Base-by-base conservation (phyloP, 2,329 filamentous ascomycete genomes). In the Arachnomyces sp. region DNA sequence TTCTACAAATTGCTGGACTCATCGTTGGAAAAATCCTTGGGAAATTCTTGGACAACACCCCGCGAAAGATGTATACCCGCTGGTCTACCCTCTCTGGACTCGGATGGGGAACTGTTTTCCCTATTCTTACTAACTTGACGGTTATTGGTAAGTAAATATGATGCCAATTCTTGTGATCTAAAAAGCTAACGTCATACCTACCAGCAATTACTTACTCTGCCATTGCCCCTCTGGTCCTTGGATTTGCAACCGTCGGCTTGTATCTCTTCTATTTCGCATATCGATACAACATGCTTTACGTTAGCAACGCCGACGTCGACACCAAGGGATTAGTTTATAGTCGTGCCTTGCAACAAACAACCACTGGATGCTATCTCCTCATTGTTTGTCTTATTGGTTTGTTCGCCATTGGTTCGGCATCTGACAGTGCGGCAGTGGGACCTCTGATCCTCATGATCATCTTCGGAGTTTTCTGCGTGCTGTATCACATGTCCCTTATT, bases 221-320 rank as follows among this genome's bases (percentile, higher is more conserved):
- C 47, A 93, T 95, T 52, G 86, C 88, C 2, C 90, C 89, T 1
- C 68, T 95, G 8, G 81, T 95, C 39, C 73, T 95, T 36, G 77
- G 81, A 4, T 95, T 95, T 54, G 86, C 86, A 1, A 80, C 82
- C 1, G 72, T 86, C 30, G 88, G 86, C 18, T 75, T 95, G 44
- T 78, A 73, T 15, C 69, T 92, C 31, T 89, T 95, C 63, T 93
- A 94, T 59, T 69, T 90, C 38, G 85, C 88, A 35, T 95, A 87
- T 72, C 78, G 85, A 13, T 95, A 96, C 72, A 93, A 95, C 57
- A 66, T 96, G 40, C 74, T 95, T 36, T 95, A 86, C 61, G 87
- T 95, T 28, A 83, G 81, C 37, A 85, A 93, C 57, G 79, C 84
- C 7, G 68, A 78, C 44, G 81, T 94, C 54, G 88, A 95, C 57